Conservation (phyloP, 345 rosid species). For the Sonneratia alba region DNA sequence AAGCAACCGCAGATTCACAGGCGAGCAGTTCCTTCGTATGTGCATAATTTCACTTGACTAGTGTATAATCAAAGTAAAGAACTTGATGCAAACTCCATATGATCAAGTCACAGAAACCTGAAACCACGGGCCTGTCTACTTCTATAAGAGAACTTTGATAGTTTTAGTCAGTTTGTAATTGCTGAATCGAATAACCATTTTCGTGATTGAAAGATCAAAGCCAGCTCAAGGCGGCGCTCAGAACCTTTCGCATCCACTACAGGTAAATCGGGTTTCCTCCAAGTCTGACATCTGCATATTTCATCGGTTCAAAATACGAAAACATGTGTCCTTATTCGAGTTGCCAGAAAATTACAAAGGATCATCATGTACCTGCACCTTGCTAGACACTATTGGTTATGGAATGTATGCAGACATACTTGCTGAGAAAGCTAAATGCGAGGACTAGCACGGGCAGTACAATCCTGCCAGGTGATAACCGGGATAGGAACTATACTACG, state of each 20-base stretch:
- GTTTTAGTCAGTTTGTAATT: not conserved
- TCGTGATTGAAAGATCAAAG: not conserved
- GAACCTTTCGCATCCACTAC: not conserved
- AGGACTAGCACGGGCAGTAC: slow-evolving; percentile 25
- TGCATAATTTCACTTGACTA: not conserved
- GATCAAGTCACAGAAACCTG: not conserved
- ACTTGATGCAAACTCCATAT: not conserved
- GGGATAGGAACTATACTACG: slow-evolving; percentile 25
- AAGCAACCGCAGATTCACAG: not conserved
- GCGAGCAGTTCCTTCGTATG: not conserved
- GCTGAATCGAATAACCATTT: not conserved
- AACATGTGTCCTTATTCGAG: too few relatives aligned
- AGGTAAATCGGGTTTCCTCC: not conserved
- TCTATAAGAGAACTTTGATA: not conserved
- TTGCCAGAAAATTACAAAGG: too few relatives aligned
- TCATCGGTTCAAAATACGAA: too few relatives aligned
- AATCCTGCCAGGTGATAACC: slow-evolving; percentile 30
- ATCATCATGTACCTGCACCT: not conserved
- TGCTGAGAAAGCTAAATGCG: slow-evolving; percentile 20
- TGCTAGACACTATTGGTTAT: not conserved
- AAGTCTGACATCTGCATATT: not conserved
- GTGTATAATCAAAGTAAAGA: slow-evolving; percentile 1
- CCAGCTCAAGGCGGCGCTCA: not conserved
- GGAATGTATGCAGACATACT: not conserved
- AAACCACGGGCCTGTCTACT: not conserved